Conservation (phyloP, 768 basidiomycete genomes). For the Suillus discolor region DNA sequence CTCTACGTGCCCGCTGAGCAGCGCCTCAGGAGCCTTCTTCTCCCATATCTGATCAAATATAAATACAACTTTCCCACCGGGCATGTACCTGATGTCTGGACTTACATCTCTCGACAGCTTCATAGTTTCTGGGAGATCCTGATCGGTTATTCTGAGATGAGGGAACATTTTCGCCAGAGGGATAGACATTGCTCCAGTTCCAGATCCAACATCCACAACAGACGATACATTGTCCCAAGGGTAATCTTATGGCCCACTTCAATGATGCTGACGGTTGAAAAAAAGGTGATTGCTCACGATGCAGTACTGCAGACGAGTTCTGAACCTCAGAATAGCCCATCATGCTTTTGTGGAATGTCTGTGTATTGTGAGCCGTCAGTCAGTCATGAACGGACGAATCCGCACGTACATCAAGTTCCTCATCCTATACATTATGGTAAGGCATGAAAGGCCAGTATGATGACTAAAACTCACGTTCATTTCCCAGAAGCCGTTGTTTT, state of each 20-base stretch:
- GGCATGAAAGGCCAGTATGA: too few relatives aligned
- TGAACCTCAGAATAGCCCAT: too few relatives aligned
- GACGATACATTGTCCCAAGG: slow-evolving; percentile 28
- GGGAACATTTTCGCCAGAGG: slow-evolving; percentile 29
- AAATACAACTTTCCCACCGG: background rate
- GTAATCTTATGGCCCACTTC: background rate
- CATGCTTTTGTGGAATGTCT: too few relatives aligned
- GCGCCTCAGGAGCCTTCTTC: slow-evolving; percentile 20
- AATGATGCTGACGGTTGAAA: too few relatives aligned
- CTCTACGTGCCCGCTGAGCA: slow-evolving; percentile 19
- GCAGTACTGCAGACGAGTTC: too few relatives aligned
- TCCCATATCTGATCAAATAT: slow-evolving; percentile 16
- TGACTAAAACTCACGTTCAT: too few relatives aligned
- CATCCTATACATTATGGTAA: too few relatives aligned
- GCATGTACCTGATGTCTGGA: background rate
- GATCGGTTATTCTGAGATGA: slow-evolving; percentile 27
- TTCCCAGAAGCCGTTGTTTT: too few relatives aligned
- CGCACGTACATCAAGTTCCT: too few relatives aligned
- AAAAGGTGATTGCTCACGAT: too few relatives aligned
- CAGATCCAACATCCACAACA: slow-evolving; percentile 31
- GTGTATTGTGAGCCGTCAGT: too few relatives aligned
- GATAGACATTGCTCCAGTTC: slow-evolving; percentile 29
- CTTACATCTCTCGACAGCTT: slow-evolving; percentile 3
- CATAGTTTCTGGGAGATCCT: slow-evolving; percentile 33
- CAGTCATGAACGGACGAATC: too few relatives aligned